A percentile compares a stretch with the other conserved stretches of the same genome.
These are phyloP conservation scores for Epithemia pelagica DNA, from an alignment of 108 stramenopile species.

Conservation along the genomic window DNA sequence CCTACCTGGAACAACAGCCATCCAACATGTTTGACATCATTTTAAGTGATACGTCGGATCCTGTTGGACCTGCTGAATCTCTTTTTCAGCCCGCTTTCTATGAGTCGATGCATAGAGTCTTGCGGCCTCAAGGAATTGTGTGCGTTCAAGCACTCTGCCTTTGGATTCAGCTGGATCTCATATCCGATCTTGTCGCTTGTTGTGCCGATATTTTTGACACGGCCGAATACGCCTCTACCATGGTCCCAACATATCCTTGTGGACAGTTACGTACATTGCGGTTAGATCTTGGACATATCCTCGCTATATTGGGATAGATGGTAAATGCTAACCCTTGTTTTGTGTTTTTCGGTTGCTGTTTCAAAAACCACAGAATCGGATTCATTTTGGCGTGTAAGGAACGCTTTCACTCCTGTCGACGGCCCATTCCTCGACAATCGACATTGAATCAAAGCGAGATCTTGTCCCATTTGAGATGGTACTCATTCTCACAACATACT, in stretches of 20 bases:
- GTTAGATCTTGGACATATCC: constrained; percentile 45
- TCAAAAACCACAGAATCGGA: constrained; percentile 59
- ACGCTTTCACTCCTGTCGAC: constrained; percentile 13
- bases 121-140: constrained; percentile 54
- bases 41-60: constrained; percentile 70
- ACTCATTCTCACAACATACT: constrained; percentile 57
- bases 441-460: constrained; percentile 17
- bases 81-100: constrained; percentile 75
- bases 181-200: constrained; percentile 40
- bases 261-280: constrained; percentile 27
- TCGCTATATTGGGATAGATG: neutral
- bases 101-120: constrained; percentile 41
- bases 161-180: constrained; percentile 76
- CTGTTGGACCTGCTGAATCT: constrained; percentile 77
- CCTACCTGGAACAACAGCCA: constrained; percentile 28
- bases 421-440: constrained; percentile 11
- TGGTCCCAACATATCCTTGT: constrained; percentile 28
- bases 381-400: constrained; percentile 57
- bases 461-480: constrained; percentile 39
- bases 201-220: constrained; percentile 43
- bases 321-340: neutral
- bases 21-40: constrained; percentile 62
- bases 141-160: constrained; percentile 76
- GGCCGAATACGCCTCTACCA: constrained; percentile 71
- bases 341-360: no score